These are phyloP conservation scores for Ascochyta viciae-villosae DNA, from an alignment of 2,329 filamentous ascomycete genomes.

Conservation along the genomic window DNA sequence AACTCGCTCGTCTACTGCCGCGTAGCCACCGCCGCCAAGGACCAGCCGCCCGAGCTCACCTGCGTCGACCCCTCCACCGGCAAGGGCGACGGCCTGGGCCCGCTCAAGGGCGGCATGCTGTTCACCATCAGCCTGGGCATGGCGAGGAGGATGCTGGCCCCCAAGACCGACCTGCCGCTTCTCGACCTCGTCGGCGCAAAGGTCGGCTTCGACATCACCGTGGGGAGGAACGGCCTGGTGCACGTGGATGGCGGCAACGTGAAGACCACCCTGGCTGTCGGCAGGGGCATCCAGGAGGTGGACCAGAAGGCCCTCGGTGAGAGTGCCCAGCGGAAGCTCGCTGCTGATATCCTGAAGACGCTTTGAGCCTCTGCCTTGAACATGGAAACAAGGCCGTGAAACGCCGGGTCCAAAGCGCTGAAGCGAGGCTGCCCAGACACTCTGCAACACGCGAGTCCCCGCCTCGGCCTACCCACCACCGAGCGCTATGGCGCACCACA, in stretches of 20 bases:
- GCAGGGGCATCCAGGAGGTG: slow-evolving; percentile 77
- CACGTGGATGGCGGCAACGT: slow-evolving; percentile 86
- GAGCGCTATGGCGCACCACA: not conserved
- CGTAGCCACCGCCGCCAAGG: slow-evolving; percentile 67
- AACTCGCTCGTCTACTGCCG: slow-evolving; percentile 90
- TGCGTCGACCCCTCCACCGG: slow-evolving; percentile 87
- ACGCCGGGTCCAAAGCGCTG: not conserved
- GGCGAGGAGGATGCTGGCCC: slow-evolving; percentile 76
- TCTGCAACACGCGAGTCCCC: too few relatives aligned
- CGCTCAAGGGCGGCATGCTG: slow-evolving; percentile 83
- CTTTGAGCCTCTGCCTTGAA: slow-evolving; percentile 1
- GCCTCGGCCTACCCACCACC: too few relatives aligned
- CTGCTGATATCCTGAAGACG: slow-evolving; percentile 68
- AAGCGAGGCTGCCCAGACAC: too few relatives aligned
- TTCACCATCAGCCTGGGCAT: slow-evolving; percentile 81
- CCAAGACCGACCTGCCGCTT: slow-evolving; percentile 69
- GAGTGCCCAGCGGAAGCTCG: slow-evolving; percentile 74
- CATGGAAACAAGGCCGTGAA: not conserved
- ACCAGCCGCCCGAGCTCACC: slow-evolving; percentile 85
- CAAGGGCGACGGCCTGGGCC: slow-evolving; percentile 86
- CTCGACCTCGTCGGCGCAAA: slow-evolving; percentile 84
- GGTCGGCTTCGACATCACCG: slow-evolving; percentile 88
- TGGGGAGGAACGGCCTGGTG: slow-evolving; percentile 88
- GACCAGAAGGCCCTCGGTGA: slow-evolving; percentile 71
- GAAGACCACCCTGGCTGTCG: slow-evolving; percentile 77